Evolutionary conservation across 1,139 yeast genomes (phyloP).

Genomic region (Blastobotrys petasosporus): DNA sequence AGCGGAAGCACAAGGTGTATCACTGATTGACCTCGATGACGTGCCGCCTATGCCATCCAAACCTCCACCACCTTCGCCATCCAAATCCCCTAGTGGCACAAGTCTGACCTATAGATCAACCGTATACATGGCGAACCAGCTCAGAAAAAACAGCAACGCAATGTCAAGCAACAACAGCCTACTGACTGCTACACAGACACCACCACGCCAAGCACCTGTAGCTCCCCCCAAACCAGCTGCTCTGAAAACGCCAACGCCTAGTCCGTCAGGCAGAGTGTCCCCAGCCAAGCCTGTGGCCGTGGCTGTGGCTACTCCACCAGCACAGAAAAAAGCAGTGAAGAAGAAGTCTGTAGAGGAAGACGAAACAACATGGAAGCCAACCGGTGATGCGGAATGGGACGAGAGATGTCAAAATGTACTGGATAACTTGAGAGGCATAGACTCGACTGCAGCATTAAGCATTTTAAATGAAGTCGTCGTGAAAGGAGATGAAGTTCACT

Average conservation of each 20-base stretch:
- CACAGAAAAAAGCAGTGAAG: neutral
- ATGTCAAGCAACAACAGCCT: neutral
- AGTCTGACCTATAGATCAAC: conserved; percentile 4
- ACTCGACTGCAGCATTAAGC: conserved; percentile 70
- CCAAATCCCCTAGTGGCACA: neutral
- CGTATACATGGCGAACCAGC: conserved; percentile 6
- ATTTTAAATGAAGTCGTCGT: conserved; percentile 88
- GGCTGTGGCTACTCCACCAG: neutral
- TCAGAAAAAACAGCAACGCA: neutral
- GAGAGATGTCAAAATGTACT: conserved; percentile 27
- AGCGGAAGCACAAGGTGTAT: conserved; percentile 6
- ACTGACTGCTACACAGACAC: neutral
- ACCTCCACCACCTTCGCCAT: neutral
- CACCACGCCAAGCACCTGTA: neutral
- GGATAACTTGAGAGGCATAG: conserved; percentile 41
- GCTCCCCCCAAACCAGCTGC: conserved; percentile 2
- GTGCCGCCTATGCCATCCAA: conserved; percentile 3
- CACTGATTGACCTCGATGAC: conserved; percentile 2
- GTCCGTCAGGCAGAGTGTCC: neutral
- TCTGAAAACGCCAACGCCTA: conserved; percentile 1
- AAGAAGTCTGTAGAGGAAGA: conserved; percentile 1
- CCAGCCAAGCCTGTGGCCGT: neutral
- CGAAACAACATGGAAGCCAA: neutral
- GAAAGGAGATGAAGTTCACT: conserved; percentile 90
- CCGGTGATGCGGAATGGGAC: conserved; percentile 23